phyloP scores from a whole-genome alignment of 208 protist genomes.

The Acanthamoeba divionensis region DNA sequence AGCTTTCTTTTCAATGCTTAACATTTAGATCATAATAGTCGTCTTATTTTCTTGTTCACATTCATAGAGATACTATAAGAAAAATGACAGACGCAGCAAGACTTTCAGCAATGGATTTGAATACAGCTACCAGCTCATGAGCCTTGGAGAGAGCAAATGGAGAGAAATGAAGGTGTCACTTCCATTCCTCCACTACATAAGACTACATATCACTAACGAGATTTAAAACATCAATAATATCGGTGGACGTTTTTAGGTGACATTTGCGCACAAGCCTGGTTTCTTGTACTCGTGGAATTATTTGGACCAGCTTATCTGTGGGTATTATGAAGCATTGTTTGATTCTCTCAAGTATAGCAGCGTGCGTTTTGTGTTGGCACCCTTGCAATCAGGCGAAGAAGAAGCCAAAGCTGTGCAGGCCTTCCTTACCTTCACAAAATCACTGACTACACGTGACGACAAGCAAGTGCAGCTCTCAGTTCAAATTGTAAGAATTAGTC shows the following conservation, averaged over 20 bases:
- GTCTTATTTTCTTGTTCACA: neutral
- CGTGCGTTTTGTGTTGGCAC: conserved; percentile 23
- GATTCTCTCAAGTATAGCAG: conserved; percentile 38
- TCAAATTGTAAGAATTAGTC: conserved; percentile 25
- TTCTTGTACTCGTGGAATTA: conserved; percentile 49
- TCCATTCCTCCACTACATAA: neutral
- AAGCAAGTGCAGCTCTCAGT: neutral
- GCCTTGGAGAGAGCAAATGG: neutral
- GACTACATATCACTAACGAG: neutral
- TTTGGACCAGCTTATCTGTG: conserved; percentile 41
- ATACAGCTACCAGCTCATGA: conserved; percentile 40
- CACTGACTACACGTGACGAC: neutral
- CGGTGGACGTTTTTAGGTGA: neutral
- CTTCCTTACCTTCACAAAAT: conserved; percentile 27
- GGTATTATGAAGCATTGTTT: conserved; percentile 23
- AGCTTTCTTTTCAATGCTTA: neutral
- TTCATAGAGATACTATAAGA: conserved; percentile 25
- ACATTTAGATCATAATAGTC: neutral
- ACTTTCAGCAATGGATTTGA: neutral
- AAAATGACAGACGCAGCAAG: conserved; percentile 18
- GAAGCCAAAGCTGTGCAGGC: neutral
- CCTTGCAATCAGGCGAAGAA: neutral
- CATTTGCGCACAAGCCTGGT: neutral
- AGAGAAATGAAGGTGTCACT: neutral
- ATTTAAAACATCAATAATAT: neutral